phyloP scores from a whole-genome alignment of 768 basidiomycete species.

The Phylloporus sp. region DNA sequence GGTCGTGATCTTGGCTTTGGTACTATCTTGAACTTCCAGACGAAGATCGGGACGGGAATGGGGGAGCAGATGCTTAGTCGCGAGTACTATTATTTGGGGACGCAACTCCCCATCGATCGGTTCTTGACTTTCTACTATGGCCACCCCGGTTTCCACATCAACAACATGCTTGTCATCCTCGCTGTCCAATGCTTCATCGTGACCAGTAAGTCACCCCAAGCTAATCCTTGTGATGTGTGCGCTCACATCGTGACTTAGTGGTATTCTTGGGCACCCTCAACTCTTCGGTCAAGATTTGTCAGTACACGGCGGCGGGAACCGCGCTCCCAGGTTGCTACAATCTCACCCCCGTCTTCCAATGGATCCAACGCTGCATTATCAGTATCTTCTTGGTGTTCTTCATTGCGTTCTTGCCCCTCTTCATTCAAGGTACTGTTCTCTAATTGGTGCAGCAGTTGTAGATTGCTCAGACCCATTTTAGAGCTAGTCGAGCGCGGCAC shows the following conservation, averaged over 20 bases:
- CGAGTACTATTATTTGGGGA: conserved; percentile 98
- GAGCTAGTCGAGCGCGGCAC: conserved; percentile 96
- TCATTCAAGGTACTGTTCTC: conserved; percentile 73
- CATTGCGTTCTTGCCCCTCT: conserved; percentile 92
- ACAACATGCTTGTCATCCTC: conserved; percentile 98
- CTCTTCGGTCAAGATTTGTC: conserved; percentile 73
- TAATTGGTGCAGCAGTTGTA: conserved; percentile 13
- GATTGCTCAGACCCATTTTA: conserved; percentile 27
- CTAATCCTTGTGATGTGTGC: neutral
- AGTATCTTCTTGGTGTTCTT: conserved; percentile 98
- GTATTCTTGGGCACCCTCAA: conserved; percentile 94
- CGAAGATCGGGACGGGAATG: conserved; percentile 99
- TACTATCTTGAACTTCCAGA: conserved; percentile 99
- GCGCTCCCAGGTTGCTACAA: conserved; percentile 93
- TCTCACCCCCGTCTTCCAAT: conserved; percentile 86
- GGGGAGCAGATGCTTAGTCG: conserved; percentile 99
- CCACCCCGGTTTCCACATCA: conserved; percentile 99
- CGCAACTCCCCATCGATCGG: conserved; percentile 94
- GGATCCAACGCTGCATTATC: conserved; percentile 96
- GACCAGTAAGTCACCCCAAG: conserved; percentile 56
- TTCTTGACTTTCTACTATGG: conserved; percentile 99
- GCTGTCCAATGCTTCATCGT: conserved; percentile 95
- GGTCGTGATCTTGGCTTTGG: conserved; percentile 98
- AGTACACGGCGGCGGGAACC: conserved; percentile 67
- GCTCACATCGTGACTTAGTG: conserved; percentile 49